phyloP scores from a whole-genome alignment of 768 basidiomycete species.

The Pleurotus citrinopileatus region DNA sequence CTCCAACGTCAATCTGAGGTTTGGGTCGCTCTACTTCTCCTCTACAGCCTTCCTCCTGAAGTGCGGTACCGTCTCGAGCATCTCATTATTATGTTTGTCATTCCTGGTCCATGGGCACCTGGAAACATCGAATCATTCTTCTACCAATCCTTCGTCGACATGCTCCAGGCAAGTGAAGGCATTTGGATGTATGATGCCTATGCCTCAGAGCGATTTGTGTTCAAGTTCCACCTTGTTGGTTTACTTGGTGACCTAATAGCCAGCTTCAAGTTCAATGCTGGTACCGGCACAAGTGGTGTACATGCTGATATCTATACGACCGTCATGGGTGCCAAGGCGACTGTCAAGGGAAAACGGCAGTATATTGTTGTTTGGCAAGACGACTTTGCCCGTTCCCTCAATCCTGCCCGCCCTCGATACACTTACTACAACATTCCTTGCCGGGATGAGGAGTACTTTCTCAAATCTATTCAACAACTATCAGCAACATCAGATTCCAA shows the following conservation, averaged over 20 bases:
- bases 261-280: conserved; percentile 30
- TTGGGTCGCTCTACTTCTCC: conserved; percentile 20
- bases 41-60: conserved; percentile 19
- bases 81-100: conserved; percentile 21
- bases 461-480: conserved; percentile 19
- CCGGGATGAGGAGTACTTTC: conserved; percentile 20
- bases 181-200: conserved; percentile 31
- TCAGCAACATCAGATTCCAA: conserved; percentile 13
- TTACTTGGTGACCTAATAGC: conserved; percentile 26
- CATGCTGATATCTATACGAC: conserved; percentile 26
- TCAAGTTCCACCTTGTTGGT: conserved; percentile 16
- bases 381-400: conserved; percentile 13
- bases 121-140: conserved; percentile 25
- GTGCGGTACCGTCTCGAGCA: conserved; percentile 18
- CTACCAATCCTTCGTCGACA: conserved; percentile 23
- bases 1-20: conserved; percentile 29
- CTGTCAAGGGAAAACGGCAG: conserved; percentile 19
- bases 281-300: conserved; percentile 24
- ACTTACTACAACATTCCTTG: conserved; percentile 21
- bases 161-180: conserved; percentile 23
- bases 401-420: conserved; percentile 20
- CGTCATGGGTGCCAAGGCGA: conserved; percentile 23
- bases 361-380: conserved; percentile 21
- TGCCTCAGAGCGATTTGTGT: conserved; percentile 19
- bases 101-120: conserved; percentile 25